Percentiles rank a stretch among this genome's conserved stretches.
Evolutionary conservation across 108 stramenopile genomes (phyloP).

Genomic region (Pseudonitzschia pungens): DNA sequence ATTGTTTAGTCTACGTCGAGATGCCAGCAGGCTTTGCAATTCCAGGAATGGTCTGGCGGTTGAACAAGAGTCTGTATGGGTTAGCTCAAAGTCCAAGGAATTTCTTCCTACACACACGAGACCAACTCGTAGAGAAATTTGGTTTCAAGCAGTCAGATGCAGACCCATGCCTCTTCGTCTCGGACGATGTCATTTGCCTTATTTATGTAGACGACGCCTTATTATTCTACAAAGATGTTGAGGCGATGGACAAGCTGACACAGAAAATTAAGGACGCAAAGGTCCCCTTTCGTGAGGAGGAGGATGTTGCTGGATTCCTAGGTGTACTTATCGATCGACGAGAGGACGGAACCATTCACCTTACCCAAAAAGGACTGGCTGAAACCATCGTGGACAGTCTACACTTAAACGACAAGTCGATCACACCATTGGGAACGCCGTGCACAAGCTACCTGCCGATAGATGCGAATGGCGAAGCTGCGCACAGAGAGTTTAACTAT

Average conservation of each 20-base stretch:
- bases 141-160: not conserved
- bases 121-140: constrained; percentile 20
- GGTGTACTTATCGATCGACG: constrained; percentile 41
- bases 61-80: constrained; percentile 40
- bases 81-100: constrained; percentile 23
- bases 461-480: not conserved
- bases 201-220: constrained; percentile 45
- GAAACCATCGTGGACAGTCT: constrained; percentile 39
- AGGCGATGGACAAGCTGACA: constrained; percentile 22
- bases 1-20: constrained; percentile 38
- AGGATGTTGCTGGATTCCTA: constrained; percentile 42
- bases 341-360: constrained; percentile 16
- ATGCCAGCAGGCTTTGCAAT: constrained; percentile 44
- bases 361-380: constrained; percentile 41
- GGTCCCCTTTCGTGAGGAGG: constrained; percentile 27
- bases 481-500: constrained; percentile 27
- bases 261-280: constrained; percentile 12
- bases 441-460: not conserved
- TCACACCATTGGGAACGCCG: not conserved
- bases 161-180: constrained; percentile 62
- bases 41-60: constrained; percentile 30
- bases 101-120: constrained; percentile 25
- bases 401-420: not conserved
- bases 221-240: not conserved
- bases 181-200: constrained; percentile 34